Percentiles rank a stretch among this genome's conserved stretches.
Conservation (phyloP, 306 rosid genomes). For the Abrus pulchellus region DNA sequence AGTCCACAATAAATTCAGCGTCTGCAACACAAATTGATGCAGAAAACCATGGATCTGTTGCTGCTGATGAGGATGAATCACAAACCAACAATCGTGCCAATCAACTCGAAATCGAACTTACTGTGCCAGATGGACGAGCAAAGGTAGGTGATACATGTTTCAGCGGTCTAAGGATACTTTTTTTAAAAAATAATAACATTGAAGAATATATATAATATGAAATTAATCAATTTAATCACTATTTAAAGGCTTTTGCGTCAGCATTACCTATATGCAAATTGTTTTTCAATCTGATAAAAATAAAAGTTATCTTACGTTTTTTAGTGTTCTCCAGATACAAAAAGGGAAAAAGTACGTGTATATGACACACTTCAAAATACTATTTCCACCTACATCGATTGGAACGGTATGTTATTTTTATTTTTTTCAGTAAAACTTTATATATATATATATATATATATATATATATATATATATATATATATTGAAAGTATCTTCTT, state of each 20-base stretch:
- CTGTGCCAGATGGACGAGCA: neutral
- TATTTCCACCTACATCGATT: conserved; percentile 50
- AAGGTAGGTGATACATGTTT: conserved; percentile 38
- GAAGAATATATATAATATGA: too few relatives aligned
- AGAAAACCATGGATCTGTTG: conserved; percentile 22
- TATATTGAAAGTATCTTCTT: too few relatives aligned
- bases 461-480: too few relatives aligned
- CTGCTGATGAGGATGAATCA: conserved; percentile 18
- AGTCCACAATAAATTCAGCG: neutral
- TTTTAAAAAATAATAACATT: too few relatives aligned
- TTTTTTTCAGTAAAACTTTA: neutral
- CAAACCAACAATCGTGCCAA: conserved; percentile 16
- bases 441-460: too few relatives aligned
- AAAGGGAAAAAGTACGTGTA: conserved; percentile 17
- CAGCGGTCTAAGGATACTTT: neutral
- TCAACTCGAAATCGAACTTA: conserved; percentile 46
- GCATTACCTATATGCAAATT: neutral
- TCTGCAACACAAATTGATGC: conserved; percentile 23
- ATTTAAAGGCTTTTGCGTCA: too few relatives aligned
- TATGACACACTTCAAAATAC: conserved; percentile 6
- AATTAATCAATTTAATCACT: too few relatives aligned
- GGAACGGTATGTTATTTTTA: conserved; percentile 46
- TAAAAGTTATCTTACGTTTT: conserved; percentile 22
- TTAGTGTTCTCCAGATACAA: conserved; percentile 42
- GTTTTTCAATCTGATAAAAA: neutral